Evolutionary conservation across 495 filamentous ascomycete genomes (phyloP).

Genomic region (Lophium mytilinum): DNA sequence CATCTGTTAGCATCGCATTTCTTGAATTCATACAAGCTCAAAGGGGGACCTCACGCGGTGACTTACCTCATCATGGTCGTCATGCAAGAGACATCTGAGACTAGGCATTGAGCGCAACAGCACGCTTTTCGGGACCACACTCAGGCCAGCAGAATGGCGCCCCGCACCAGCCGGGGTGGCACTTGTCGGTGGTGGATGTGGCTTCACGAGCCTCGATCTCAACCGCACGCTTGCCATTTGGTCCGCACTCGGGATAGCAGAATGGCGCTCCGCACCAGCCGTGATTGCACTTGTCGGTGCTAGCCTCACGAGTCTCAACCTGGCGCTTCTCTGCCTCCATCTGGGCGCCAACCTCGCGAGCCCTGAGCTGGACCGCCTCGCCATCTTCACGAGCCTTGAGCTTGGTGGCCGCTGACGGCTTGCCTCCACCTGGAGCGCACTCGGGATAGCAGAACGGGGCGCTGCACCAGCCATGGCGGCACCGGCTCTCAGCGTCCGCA

Average conservation of each 20-base stretch:
- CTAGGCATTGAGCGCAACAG: too few relatives aligned
- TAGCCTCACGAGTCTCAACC: not conserved
- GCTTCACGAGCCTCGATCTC: too few relatives aligned
- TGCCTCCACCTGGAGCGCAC: not conserved
- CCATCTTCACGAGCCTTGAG: not conserved
- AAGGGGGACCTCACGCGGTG: too few relatives aligned
- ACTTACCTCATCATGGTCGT: too few relatives aligned
- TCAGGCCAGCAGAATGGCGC: not conserved
- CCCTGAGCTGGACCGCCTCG: not conserved
- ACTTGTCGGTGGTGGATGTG: not conserved
- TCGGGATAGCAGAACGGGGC: not conserved
- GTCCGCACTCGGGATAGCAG: not conserved
- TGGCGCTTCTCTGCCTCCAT: too few relatives aligned
- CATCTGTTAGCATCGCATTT: too few relatives aligned
- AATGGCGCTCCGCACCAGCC: not conserved
- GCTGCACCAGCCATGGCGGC: not conserved
- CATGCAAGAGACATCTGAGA: too few relatives aligned
- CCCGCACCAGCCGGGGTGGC: not conserved
- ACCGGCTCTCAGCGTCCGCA: too few relatives aligned
- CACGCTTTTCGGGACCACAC: not conserved
- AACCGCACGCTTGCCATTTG: too few relatives aligned
- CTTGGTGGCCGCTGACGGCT: too few relatives aligned
- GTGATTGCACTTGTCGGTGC: not conserved
- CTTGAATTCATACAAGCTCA: too few relatives aligned
- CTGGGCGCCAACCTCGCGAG: too few relatives aligned